Percentiles rank a stretch among this genome's conserved stretches.
phyloP scores from a whole-genome alignment of 495 filamentous ascomycete genomes.

The Penicillium roqueforti region DNA sequence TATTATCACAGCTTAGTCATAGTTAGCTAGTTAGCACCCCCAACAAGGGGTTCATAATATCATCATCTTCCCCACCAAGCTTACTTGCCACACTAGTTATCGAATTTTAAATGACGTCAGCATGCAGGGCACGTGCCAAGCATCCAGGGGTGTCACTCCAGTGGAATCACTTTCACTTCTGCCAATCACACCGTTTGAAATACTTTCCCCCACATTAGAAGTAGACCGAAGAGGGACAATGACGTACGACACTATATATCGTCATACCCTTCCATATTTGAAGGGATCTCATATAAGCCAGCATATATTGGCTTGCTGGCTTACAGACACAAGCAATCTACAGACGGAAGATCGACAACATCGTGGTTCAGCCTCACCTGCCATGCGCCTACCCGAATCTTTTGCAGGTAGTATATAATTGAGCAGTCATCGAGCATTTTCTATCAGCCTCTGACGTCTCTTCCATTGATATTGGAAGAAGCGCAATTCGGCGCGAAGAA shows the following conservation, averaged over 20 bases:
- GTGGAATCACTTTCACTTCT: not conserved
- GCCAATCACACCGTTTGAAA: not conserved
- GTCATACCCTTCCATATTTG: no score
- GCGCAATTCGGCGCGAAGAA: not conserved
- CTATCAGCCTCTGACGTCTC: not conserved
- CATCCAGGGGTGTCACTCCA: not conserved
- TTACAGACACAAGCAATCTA: no score
- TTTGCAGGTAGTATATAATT: not conserved
- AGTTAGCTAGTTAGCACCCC: no score
- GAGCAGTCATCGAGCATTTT: not conserved
- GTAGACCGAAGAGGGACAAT: not conserved
- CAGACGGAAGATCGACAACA: not conserved
- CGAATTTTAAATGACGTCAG: not conserved
- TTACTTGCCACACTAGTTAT: no score
- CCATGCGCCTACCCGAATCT: not conserved
- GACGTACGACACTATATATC: not conserved
- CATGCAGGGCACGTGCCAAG: not conserved
- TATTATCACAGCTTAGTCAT: no score
- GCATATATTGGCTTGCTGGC: not conserved
- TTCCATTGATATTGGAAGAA: not conserved
- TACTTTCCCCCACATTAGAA: not conserved
- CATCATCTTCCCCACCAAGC: no score
- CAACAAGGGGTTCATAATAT: no score
- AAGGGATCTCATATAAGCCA: not conserved
- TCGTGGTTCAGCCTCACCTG: not conserved